These are phyloP conservation scores for Dactylellina sp. DNA, from an alignment of 2,329 filamentous ascomycete species.

Conservation along the genomic window DNA sequence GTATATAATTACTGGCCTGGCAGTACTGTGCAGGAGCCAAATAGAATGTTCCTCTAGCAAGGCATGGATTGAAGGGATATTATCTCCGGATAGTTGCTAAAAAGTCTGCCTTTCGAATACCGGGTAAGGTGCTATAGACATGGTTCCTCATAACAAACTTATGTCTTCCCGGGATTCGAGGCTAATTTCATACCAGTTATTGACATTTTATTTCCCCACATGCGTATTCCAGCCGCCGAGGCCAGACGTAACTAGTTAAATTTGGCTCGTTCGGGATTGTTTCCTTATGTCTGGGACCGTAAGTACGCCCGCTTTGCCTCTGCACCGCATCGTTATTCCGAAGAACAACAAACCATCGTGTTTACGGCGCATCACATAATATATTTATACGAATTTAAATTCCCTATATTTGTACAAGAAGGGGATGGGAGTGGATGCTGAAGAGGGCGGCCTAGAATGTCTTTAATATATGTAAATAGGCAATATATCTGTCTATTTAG, in stretches of 20 bases:
- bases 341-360: conserved; percentile 26
- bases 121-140: conserved; percentile 51
- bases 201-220: conserved; percentile 46
- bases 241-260: conserved; percentile 8
- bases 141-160: conserved; percentile 39
- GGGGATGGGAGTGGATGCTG: conserved; percentile 7
- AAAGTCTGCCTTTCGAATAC: conserved; percentile 22
- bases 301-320: conserved; percentile 14
- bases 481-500: conserved; percentile 54
- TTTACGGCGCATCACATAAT: conserved; percentile 26
- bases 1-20: conserved; percentile 9
- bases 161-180: conserved; percentile 16
- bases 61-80: conserved; percentile 44
- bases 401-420: conserved; percentile 44
- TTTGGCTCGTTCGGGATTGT: conserved; percentile 26
- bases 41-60: neutral
- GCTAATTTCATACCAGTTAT: conserved; percentile 21
- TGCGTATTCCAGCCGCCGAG: conserved; percentile 17
- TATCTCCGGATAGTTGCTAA: conserved; percentile 39
- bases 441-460: conserved; percentile 16
- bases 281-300: conserved; percentile 8
- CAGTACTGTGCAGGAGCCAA: conserved; percentile 5
- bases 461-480: conserved; percentile 56
- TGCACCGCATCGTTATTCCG: conserved; percentile 6
- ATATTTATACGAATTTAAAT: conserved; percentile 27